Evolutionary conservation across 2,329 filamentous ascomycete genomes (phyloP).

Genomic region (Rhinocladiella mackenziei): DNA sequence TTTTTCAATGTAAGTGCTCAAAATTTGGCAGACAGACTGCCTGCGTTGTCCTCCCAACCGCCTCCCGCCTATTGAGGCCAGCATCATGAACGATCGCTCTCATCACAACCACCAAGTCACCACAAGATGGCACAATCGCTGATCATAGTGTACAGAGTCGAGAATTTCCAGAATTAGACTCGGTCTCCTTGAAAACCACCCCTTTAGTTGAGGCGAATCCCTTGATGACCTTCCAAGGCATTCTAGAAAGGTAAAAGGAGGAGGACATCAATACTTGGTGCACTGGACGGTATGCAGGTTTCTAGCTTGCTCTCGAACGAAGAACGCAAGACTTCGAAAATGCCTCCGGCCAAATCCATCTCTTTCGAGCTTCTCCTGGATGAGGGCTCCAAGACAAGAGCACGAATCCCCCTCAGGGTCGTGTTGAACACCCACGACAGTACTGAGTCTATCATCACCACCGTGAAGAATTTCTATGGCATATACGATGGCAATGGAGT

Average conservation of each 20-base stretch:
- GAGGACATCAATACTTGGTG: slow-evolving; percentile 31
- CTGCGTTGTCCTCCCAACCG: slow-evolving; percentile 6
- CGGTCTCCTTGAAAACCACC: background rate
- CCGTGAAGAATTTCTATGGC: slow-evolving; percentile 98
- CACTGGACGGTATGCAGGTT: slow-evolving; percentile 34
- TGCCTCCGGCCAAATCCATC: slow-evolving; percentile 54
- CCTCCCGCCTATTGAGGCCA: slow-evolving; percentile 2
- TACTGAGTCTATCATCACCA: slow-evolving; percentile 95
- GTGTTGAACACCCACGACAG: slow-evolving; percentile 94
- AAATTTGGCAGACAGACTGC: slow-evolving; percentile 29
- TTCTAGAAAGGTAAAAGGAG: slow-evolving; percentile 5
- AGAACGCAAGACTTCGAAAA: slow-evolving; percentile 30
- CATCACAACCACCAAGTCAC: background rate
- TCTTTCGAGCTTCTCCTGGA: slow-evolving; percentile 61
- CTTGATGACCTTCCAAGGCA: slow-evolving; percentile 1
- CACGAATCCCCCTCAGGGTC: slow-evolving; percentile 62
- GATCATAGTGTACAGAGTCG: slow-evolving; percentile 1
- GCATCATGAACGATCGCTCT: background rate
- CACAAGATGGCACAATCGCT: slow-evolving; percentile 2
- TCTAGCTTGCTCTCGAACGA: slow-evolving; percentile 25
- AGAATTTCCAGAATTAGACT: background rate
- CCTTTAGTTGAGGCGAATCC: slow-evolving; percentile 2
- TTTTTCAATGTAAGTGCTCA: slow-evolving; percentile 31
- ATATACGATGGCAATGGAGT: slow-evolving; percentile 86
- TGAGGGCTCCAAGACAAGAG: slow-evolving; percentile 54